Evolutionary conservation across 2,329 filamentous ascomycete genomes (phyloP).

Genomic region (Paecilomyces sp.): DNA sequence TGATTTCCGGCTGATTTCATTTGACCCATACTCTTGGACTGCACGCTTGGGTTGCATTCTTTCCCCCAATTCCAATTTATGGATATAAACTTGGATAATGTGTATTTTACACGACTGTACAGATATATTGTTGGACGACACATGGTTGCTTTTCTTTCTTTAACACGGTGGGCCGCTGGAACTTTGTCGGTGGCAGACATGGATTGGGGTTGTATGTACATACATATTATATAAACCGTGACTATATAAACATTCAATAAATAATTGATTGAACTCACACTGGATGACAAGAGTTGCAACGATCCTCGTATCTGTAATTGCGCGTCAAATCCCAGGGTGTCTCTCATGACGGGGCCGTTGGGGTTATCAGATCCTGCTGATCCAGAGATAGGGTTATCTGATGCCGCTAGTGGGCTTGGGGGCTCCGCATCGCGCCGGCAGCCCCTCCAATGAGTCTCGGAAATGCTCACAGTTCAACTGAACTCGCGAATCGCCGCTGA

Average conservation of each 20-base stretch:
- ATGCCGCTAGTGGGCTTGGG: slow-evolving; percentile 1
- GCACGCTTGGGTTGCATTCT: neutral
- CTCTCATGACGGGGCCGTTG: neutral
- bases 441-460: neutral
- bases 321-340: neutral
- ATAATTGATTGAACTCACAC: neutral
- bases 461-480: neutral
- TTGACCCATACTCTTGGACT: neutral
- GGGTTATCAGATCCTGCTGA: neutral
- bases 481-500: neutral
- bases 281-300: no score
- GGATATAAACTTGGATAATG: neutral
- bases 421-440: neutral
- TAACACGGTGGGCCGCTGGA: neutral
- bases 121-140: neutral
- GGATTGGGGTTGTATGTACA: neutral
- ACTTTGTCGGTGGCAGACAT: neutral
- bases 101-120: neutral
- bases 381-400: slow-evolving; percentile 3
- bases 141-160: neutral
- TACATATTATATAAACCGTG: neutral
- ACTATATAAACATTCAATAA: neutral
- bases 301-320: neutral
- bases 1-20: neutral
- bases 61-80: neutral